Base-by-base conservation (phyloP, 2,329 filamentous ascomycete species). In the Neonectria coccinea region DNA sequence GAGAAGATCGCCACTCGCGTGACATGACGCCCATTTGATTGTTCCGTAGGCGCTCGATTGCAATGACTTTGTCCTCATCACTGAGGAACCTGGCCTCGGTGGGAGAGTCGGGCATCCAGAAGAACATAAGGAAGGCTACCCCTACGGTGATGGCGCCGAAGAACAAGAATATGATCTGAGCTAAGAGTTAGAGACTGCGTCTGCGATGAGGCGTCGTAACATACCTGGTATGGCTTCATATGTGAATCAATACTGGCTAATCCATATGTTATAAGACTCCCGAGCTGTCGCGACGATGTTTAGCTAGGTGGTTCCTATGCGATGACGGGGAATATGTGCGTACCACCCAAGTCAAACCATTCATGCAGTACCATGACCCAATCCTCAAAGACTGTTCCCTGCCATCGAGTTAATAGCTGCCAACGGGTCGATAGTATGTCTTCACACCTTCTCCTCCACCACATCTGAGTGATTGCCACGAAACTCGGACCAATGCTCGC, bases 311-410 rank as follows among this genome's bases (percentile, higher is more conserved):
- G 16, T 25, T 22, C 10, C 39, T 29, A 6, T 22, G 2, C n/a
- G 8, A 22, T 12, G 12, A 27, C 4, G 10, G 20, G 7, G 4
- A 41, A 20, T 4, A 36, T 9, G 36, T 39, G 70, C 78, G 36
- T 41, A 82, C 80, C 68, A 88, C 86, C 71, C 84, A 86, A 4
- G 85, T 86, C 4, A 88, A 74, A 2, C 87, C 87, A 58, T 89
- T 86, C 84, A 88, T 89, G 20, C 82, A 83, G 69, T 89, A 88
- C 87, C 87, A 89, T 2, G 82, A 81, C 9, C 84, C 83, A 12
- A 86, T 85, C 3, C 87, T 78, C 54, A 85, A 74, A 0, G 87
- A 88, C 73, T 89, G 87, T 68, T 89, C 87, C 58, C 77, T 79
- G 52, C 1, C 8, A 33, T 18, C 18, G 14, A 22, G 63, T 72